Evolutionary conservation across 2,329 filamentous ascomycete genomes (phyloP).

Genomic region (Tolypocladium tundrense): DNA sequence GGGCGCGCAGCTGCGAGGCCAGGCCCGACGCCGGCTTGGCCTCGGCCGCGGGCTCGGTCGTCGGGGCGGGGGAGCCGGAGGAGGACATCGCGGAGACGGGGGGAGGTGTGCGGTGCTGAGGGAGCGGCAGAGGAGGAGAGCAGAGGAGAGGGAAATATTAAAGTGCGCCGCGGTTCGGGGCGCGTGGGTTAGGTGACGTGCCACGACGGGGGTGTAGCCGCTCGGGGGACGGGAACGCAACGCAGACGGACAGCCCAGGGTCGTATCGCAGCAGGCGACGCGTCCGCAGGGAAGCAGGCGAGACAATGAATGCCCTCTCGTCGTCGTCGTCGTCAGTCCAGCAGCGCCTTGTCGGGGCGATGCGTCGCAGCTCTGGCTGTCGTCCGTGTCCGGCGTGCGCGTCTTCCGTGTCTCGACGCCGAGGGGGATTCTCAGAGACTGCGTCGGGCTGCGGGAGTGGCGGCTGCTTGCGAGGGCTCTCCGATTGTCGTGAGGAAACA

Average conservation of each 20-base stretch:
- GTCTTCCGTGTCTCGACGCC: background rate
- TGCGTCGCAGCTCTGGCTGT: no score
- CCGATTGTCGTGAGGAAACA: background rate
- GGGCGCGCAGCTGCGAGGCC: conserved; percentile 58
- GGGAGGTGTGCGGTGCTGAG: background rate
- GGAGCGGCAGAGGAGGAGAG: background rate
- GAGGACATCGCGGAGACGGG: conserved; percentile 1
- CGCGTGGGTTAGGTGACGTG: conserved; percentile 3
- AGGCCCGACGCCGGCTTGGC: conserved; percentile 23
- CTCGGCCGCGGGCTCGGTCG: conserved; percentile 20
- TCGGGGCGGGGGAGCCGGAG: conserved; percentile 3
- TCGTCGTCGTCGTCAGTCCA: background rate
- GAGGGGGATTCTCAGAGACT: no score
- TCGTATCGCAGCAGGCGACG: background rate
- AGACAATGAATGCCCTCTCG: background rate
- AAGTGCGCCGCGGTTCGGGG: background rate
- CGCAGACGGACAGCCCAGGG: background rate
- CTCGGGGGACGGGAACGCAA: conserved; percentile 1
- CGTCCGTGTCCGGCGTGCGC: background rate
- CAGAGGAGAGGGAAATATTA: background rate
- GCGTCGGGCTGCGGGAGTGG: background rate
- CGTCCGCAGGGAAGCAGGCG: background rate
- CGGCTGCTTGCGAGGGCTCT: background rate
- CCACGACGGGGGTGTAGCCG: background rate
- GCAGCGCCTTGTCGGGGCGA: no score